These are phyloP conservation scores for Cercospora zeae-maydis DNA, from an alignment of 2,329 filamentous ascomycete species.

Conservation along the genomic window DNA sequence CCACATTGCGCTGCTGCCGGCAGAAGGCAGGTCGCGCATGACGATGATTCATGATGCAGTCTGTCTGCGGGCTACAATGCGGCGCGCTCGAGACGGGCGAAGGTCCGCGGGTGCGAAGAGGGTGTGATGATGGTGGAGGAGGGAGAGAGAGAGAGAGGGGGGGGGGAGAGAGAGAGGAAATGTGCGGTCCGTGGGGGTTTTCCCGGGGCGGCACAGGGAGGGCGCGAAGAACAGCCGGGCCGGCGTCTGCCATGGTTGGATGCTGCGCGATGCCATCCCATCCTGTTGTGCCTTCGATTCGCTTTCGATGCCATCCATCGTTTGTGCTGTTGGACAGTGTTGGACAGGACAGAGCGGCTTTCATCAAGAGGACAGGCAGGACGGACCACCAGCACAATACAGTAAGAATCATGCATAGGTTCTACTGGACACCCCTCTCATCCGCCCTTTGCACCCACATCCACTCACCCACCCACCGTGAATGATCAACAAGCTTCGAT, in stretches of 20 bases:
- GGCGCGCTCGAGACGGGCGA: not conserved
- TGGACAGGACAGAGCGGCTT: too few species aligned
- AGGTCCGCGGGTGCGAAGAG: conserved; percentile 1
- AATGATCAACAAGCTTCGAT: too few species aligned
- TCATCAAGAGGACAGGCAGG: too few species aligned
- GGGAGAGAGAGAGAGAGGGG: not conserved
- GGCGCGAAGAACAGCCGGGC: conserved; percentile 1
- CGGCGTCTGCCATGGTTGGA: not conserved
- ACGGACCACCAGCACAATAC: too few species aligned
- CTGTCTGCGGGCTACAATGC: conserved; percentile 6
- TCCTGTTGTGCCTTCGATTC: too few species aligned
- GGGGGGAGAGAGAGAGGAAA: too few species aligned
- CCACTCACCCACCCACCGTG: too few species aligned
- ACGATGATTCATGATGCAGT: not conserved
- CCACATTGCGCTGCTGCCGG: conserved; percentile 6
- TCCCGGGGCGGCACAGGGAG: not conserved
- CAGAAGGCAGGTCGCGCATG: not conserved
- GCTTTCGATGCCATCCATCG: too few species aligned
- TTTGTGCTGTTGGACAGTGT: too few species aligned
- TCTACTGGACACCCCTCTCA: too few species aligned
- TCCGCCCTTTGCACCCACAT: too few species aligned
- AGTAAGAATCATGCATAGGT: too few species aligned
- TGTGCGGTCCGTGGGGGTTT: not conserved
- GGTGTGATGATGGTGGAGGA: not conserved
- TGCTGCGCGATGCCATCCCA: not conserved